Percentiles rank a stretch among this genome's conserved stretches.
These are phyloP conservation scores for Tieghemostelium lacteum DNA, from an alignment of 78 protist species.

Conservation along the genomic window DNA sequence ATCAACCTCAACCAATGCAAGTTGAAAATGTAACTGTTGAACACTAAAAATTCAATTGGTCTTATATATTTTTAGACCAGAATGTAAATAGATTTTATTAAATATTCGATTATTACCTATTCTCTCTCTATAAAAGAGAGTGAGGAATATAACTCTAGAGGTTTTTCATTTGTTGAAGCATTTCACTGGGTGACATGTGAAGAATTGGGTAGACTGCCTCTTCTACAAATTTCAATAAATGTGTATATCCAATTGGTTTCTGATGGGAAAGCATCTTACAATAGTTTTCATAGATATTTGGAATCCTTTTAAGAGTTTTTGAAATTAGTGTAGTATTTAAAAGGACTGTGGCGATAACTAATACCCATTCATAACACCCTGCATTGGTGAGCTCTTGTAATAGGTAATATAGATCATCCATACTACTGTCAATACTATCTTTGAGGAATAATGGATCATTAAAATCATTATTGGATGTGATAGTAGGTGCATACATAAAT, in stretches of 20 bases:
- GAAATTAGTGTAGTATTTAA: constrained; percentile 52
- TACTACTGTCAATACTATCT: constrained; percentile 48
- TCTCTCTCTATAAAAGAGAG: neutral
- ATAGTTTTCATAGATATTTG: constrained; percentile 71
- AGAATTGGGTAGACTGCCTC: constrained; percentile 55
- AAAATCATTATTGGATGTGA: constrained; percentile 14
- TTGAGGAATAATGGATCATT: constrained; percentile 64
- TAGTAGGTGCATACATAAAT: constrained; percentile 67
- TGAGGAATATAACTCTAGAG: neutral
- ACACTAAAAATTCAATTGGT: neutral
- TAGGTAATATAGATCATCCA: constrained; percentile 72
- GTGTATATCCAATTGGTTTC: constrained; percentile 51
- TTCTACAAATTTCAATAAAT: constrained; percentile 54
- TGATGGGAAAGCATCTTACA: constrained; percentile 72
- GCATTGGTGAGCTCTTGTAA: constrained; percentile 65
- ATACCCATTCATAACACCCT: constrained; percentile 76
- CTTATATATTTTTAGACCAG: neutral
- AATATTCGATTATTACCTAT: no score
- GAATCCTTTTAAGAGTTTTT: constrained; percentile 43
- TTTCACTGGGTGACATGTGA: neutral
- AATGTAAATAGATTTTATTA: no score
- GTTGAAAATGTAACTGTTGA: neutral
- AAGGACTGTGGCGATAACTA: constrained; percentile 69
- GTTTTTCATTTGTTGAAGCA: neutral
- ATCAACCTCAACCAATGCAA: no score